Evolutionary conservation across 192 early-diverging fungal species (phyloP).

Genomic region (Podila epigama): DNA sequence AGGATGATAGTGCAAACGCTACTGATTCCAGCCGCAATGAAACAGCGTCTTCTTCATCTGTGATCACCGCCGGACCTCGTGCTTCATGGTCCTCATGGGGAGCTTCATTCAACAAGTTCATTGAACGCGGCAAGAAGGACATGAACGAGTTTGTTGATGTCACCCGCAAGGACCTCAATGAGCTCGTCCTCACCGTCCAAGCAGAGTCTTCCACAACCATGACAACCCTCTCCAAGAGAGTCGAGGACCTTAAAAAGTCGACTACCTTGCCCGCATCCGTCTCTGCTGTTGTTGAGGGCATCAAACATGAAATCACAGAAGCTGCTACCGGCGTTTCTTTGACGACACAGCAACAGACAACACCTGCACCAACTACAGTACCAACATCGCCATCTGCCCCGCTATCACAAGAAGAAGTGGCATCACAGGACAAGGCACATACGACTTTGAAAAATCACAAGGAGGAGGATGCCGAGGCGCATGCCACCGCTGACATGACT

Average conservation of each 20-base stretch:
- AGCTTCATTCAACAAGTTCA: slow-evolving; percentile 41
- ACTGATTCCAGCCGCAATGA: background rate
- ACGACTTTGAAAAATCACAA: background rate
- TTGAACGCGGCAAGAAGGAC: slow-evolving; percentile 48
- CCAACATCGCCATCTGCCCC: background rate
- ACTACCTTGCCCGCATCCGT: slow-evolving; percentile 34
- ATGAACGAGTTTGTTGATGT: slow-evolving; percentile 58
- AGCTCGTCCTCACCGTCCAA: slow-evolving; percentile 55
- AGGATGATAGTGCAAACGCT: background rate
- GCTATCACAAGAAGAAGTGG: background rate
- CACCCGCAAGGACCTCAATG: slow-evolving; percentile 58
- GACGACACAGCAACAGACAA: background rate
- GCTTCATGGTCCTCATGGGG: slow-evolving; percentile 35
- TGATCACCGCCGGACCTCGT: slow-evolving; percentile 11
- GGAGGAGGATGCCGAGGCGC: background rate
- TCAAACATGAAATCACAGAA: slow-evolving; percentile 41
- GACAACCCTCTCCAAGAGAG: slow-evolving; percentile 26
- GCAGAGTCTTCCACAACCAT: slow-evolving; percentile 49
- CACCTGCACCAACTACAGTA: background rate
- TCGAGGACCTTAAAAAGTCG: slow-evolving; percentile 33
- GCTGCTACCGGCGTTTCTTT: slow-evolving; percentile 23
- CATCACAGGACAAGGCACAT: background rate
- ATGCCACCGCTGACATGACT: background rate
- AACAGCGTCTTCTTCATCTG: background rate
- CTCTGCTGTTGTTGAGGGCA: slow-evolving; percentile 30